Evolutionary conservation across 768 basidiomycete species (phyloP), one percentile per base, ranked within the genome.

Genomic region (Termitomyces sp.): DNA sequence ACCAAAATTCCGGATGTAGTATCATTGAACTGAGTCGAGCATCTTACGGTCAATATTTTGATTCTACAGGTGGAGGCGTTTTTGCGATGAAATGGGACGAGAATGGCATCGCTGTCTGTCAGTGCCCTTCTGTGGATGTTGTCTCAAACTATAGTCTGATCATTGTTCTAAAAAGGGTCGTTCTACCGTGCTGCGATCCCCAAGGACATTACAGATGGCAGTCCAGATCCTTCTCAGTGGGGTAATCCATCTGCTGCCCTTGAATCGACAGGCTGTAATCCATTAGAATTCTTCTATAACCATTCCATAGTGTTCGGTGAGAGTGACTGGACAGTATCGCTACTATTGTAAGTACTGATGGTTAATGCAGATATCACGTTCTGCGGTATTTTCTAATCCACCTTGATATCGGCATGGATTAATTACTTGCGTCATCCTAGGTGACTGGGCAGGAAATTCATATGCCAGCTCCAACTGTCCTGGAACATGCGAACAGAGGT

Each of bases 11-110:
- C 45, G 92, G 93, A 7, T 94, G 93, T 62, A 86, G 86, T 38
- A 75, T 93, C 60, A 82, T 79, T 0, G 91, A 94, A 66, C 85
- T 84, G 83, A 93, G 90, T 64, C 77, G 79, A 22, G 86, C 88
- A 2, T 94, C 92, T 0, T 94, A 90, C 70, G 93, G 93, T 0
- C 85, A 87, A 38, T 81, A 80, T 53, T 94, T 94, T 67, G 92
- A 94, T 60, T 78, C 79, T 0, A 84, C 83, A 65, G 83, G 87
- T 10, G 93, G 93, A 5, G 93, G 93, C 3, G 85, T 92, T 3
- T 94, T 91, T 67, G 91, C 85, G 1, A 92, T 92, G 89, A 87
- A 88, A 63, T 94, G 93, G 93, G 89, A 93, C 65, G 80, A 84
- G 58, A 78, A 76, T 59, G 84, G 85, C 2, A 90, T 92, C 56